A percentile compares a stretch with the other conserved stretches of the same genome.
phyloP scores from a whole-genome alignment of 2,329 filamentous ascomycete genomes.

The Elsinoe perseae region DNA sequence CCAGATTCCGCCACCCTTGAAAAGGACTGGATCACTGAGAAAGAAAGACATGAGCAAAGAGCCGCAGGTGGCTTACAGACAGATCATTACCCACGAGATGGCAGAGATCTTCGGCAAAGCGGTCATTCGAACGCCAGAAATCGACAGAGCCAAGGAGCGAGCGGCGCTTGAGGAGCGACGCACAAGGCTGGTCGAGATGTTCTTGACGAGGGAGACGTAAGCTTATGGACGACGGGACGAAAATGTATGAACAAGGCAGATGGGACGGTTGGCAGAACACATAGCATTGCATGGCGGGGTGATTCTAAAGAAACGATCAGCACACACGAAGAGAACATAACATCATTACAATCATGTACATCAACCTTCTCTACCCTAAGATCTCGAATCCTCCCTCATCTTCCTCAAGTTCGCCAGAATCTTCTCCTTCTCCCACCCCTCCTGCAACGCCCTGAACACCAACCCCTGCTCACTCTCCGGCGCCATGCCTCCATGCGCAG shows the following conservation, averaged over 20 bases:
- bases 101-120: slow-evolving; percentile 58
- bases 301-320: too few species aligned
- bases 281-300: background rate
- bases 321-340: background rate
- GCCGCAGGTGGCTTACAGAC: slow-evolving; percentile 46
- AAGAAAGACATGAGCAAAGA: slow-evolving; percentile 37
- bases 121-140: slow-evolving; percentile 49
- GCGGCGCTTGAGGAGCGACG: slow-evolving; percentile 56
- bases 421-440: slow-evolving; percentile 34
- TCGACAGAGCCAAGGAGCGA: slow-evolving; percentile 50
- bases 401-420: slow-evolving; percentile 30
- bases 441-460: slow-evolving; percentile 38
- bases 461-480: slow-evolving; percentile 53
- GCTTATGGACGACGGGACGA: background rate
- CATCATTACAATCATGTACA: background rate
- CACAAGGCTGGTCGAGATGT: slow-evolving; percentile 61
- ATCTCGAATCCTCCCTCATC: slow-evolving; percentile 23
- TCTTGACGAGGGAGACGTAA: slow-evolving; percentile 43
- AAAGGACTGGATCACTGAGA: slow-evolving; percentile 27
- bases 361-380: slow-evolving; percentile 15
- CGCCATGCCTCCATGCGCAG: slow-evolving; percentile 51
- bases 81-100: slow-evolving; percentile 55
- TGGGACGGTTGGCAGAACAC: background rate
- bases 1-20: slow-evolving; percentile 24
- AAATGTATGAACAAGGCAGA: background rate